phyloP scores from a whole-genome alignment of 2,329 filamentous ascomycete genomes.

The Cadophora malorum region DNA sequence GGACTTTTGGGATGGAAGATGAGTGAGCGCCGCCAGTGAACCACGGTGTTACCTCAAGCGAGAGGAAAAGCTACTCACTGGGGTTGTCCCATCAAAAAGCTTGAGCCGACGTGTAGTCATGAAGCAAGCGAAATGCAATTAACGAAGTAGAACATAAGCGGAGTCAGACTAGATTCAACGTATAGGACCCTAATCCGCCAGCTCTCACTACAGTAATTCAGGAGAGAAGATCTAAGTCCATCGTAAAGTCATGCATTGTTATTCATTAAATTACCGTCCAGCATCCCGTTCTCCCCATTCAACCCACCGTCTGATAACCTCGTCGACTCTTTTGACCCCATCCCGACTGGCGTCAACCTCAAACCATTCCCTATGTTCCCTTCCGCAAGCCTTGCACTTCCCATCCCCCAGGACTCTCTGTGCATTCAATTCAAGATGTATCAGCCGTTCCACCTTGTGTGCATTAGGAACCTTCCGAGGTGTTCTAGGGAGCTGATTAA shows the following conservation, averaged over 20 bases:
- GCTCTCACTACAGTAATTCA: background rate
- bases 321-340: slow-evolving; percentile 72
- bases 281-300: slow-evolving; percentile 60
- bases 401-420: slow-evolving; percentile 59
- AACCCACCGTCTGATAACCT: slow-evolving; percentile 83
- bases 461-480: slow-evolving; percentile 81
- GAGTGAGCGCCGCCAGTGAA: too few species aligned
- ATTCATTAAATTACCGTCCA: slow-evolving; percentile 11
- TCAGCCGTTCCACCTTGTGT: slow-evolving; percentile 85
- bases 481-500: slow-evolving; percentile 43
- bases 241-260: slow-evolving; percentile 4
- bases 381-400: slow-evolving; percentile 79
- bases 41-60: too few species aligned
- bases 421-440: slow-evolving; percentile 84
- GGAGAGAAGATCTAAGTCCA: background rate
- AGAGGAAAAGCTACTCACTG: too few species aligned
- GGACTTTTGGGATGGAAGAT: background rate
- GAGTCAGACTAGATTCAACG: background rate
- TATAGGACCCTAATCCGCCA: background rate
- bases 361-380: slow-evolving; percentile 94
- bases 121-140: too few species aligned
- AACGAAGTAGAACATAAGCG: too few species aligned
- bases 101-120: too few species aligned
- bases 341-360: slow-evolving; percentile 78
- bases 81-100: too few species aligned